phyloP scores from a whole-genome alignment of 2,329 filamentous ascomycete species.

The Xylariaceae sp. region DNA sequence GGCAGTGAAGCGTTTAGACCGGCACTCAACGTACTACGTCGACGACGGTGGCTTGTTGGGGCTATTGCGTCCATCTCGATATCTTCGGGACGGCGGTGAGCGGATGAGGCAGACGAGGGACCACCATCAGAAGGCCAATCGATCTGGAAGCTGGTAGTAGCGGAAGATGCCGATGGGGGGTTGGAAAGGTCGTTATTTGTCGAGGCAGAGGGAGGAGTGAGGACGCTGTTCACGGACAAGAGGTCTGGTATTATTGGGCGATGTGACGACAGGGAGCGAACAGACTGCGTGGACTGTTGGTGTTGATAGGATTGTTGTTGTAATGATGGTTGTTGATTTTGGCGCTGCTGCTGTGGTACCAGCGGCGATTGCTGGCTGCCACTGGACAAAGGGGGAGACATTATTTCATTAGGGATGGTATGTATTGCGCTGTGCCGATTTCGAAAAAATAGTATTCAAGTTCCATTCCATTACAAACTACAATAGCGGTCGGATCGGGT shows the following conservation, averaged over 20 bases:
- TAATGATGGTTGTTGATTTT: conserved; percentile 25
- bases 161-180: conserved; percentile 43
- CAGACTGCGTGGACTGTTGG: conserved; percentile 34
- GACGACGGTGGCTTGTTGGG: conserved; percentile 58
- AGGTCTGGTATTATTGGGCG: conserved; percentile 12
- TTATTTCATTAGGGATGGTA: conserved; percentile 28
- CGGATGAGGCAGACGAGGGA: conserved; percentile 32
- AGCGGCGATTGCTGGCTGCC: conserved; percentile 31
- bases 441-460: conserved; percentile 6
- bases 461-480: conserved; percentile 17
- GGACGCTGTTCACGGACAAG: conserved; percentile 16
- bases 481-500: conserved; percentile 15
- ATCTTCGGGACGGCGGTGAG: conserved; percentile 45
- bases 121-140: conserved; percentile 42
- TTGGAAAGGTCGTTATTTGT: conserved; percentile 37
- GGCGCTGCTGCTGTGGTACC: conserved; percentile 25
- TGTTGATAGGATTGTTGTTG: conserved; percentile 27
- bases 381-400: conserved; percentile 42
- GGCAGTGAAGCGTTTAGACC: conserved; percentile 40
- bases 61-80: conserved; percentile 64
- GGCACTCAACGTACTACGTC: conserved; percentile 61
- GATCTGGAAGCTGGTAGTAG: conserved; percentile 45
- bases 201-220: conserved; percentile 13
- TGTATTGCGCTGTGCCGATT: conserved; percentile 15
- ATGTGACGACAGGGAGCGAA: conserved; percentile 29